Conservation (phyloP, 805 yeast species). For the Middelhovenomyces tepae region DNA sequence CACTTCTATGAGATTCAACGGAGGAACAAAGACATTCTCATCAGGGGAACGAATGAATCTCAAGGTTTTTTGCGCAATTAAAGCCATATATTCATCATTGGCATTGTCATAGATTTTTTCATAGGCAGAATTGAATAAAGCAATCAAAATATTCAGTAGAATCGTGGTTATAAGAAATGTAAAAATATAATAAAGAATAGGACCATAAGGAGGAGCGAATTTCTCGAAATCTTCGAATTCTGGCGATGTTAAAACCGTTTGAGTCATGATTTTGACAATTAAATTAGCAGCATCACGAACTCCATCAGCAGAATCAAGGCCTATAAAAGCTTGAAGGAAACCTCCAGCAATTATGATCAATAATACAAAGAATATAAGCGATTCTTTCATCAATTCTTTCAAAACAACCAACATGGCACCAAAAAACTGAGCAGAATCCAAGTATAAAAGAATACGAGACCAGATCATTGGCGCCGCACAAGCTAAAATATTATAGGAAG, state of each 20-base stretch:
- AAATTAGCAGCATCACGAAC: conserved; percentile 61
- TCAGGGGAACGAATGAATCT: conserved; percentile 85
- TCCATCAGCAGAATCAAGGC: conserved; percentile 84
- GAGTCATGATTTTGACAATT: conserved; percentile 54
- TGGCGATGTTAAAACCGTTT: conserved; percentile 68
- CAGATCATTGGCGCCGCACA: conserved; percentile 84
- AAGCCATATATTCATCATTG: conserved; percentile 74
- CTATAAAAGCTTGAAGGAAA: conserved; percentile 78
- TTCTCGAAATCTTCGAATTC: conserved; percentile 59
- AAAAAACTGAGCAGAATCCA: conserved; percentile 73
- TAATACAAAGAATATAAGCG: conserved; percentile 71
- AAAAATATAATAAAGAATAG: conserved; percentile 67
- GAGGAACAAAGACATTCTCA: conserved; percentile 76
- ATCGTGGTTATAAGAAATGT: conserved; percentile 68
- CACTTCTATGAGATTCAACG: conserved; percentile 67
- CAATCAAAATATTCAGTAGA: conserved; percentile 73
- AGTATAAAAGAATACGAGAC: conserved; percentile 64
- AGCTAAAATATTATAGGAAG: conserved; percentile 60
- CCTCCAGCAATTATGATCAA: conserved; percentile 65
- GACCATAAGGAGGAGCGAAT: conserved; percentile 81
- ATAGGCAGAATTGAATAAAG: conserved; percentile 78
- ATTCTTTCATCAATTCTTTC: conserved; percentile 80
- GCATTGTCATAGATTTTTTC: conserved; percentile 75
- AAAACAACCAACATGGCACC: conserved; percentile 85
- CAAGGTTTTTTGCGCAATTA: conserved; percentile 75